Evolutionary conservation across 2,329 filamentous ascomycete genomes (phyloP), one percentile per base, ranked within the genome.

Genomic region (Hymenoscyphus fructigenus): DNA sequence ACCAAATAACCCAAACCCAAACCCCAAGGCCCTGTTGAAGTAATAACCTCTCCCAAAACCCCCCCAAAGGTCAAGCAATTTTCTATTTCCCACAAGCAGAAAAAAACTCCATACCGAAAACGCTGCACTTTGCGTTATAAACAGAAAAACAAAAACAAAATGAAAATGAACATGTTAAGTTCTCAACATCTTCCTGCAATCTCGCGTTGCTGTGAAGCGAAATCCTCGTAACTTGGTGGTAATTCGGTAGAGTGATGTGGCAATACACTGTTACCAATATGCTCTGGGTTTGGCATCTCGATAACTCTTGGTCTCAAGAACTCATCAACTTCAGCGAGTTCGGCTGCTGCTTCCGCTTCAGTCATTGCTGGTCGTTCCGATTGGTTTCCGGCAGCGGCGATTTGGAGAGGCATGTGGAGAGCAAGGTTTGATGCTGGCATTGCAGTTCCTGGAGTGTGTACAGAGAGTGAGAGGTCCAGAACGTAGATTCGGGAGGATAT

Each of bases 401-500:
- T 73, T 26, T 76, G 74, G 3, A 76, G 59, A 12, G 74, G 74
- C 3, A 76, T 61, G 41, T 67, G 70, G 20, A 75, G 62, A 10
- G 64, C 36, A 10, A 73, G 59, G 7, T 80, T 73, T 36, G 77
- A 71, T 70, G 63, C 75, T 76, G 61, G 79, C 75, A 75, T 66
- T 6, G 71, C 73, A 57, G 80, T 75, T 23, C 79, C 79, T 0
- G 82, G 80, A 0, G 82, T 81, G 69, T 84, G 81, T 59, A 85
- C 81, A 3, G 83, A 81, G 26, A 91, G 76, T 15, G 80, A 79
- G 64, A 91, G 76, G 61, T 86, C 83, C 15, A 92, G 81, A 3
- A 79, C 76, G 74, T 92, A 91, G 20, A 81, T 78, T 61, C 89
- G 82, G n/a, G 85, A 86, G 56, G 87, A 78, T 61, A 91, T 82